Evolutionary conservation across 2,329 filamentous ascomycete genomes (phyloP), one percentile per base, ranked within the genome.

Genomic region (Penicillium sclerotigenum): DNA sequence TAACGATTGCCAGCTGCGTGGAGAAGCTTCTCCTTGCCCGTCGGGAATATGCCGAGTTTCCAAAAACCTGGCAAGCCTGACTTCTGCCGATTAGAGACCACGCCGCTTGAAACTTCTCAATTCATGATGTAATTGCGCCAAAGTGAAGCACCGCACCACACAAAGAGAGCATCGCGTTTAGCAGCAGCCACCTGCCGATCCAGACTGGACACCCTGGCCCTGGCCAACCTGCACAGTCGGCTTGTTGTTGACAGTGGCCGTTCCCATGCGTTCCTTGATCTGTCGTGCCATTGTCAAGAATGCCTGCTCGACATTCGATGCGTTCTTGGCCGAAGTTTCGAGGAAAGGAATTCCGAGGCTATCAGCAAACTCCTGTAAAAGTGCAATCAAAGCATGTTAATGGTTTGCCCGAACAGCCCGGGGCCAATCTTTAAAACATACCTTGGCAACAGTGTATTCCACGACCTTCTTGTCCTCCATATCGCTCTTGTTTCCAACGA

Each of bases 381-480:
- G 22, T 34, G 34, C n/a, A 62, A 22, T 45, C 28, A 47, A 54
- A 45, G 24, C 29, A 52, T 31, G 55, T 67, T 55, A 61, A 47
- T 37, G 28, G 14, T 33, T 50, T 31, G 13, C 4, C 33, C 31
- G 8, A 28, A 13, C 16, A 6, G 37, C 5, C 5, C 2, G 22
- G 18, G 6, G 5, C 26, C 11, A 14, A 13, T 38, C 7, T 6
- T 5, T 10, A n/a, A 38, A 38, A 70, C 83, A 59, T 81, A 97
- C 94, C 90, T 99, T 99, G 68, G 94, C 94, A 67, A 97, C 94
- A 63, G 91, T 96, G 85, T 99, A 99, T 79, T 99, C 94, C 61
- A 99, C 94, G 38, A 97, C 94, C 84, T 97, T 99, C 89, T 99
- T 99, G 81, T 99, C 94, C 58, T 93, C 87, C 91, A 99, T 97